Evolutionary conservation across 1,139 yeast genomes (phyloP).

Genomic region (Debaryomyces coudertii): DNA sequence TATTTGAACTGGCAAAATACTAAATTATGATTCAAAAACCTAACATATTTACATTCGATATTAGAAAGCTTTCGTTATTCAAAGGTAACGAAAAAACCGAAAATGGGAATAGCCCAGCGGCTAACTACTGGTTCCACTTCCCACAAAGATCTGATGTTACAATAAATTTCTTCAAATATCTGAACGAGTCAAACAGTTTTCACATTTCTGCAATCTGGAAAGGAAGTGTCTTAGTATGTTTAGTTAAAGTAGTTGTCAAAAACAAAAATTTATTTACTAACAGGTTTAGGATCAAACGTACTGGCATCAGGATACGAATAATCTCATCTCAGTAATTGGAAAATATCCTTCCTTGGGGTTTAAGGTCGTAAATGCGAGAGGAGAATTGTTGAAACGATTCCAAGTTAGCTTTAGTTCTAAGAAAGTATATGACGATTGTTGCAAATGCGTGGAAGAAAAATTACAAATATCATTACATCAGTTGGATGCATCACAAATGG

Average conservation of each 20-base stretch:
- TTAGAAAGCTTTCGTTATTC: constrained; percentile 14
- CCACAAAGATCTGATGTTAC: constrained; percentile 32
- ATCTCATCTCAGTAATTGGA: constrained; percentile 22
- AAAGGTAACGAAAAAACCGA: not conserved
- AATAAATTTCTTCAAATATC: constrained; percentile 19
- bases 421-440: constrained; percentile 18
- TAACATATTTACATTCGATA: constrained; percentile 9
- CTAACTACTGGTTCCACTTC: constrained; percentile 27
- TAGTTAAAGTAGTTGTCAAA: no score
- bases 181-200: constrained; percentile 12
- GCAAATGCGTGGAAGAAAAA: constrained; percentile 6
- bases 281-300: constrained; percentile 20
- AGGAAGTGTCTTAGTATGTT: constrained; percentile 25
- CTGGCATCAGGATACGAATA: constrained; percentile 16
- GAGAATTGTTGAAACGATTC: constrained; percentile 23
- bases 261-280: constrained; percentile 10
- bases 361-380: constrained; percentile 24
- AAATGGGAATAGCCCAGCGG: not conserved
- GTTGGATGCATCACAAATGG: not conserved
- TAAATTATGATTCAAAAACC: constrained; percentile 5
- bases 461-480: constrained; percentile 3
- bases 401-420: constrained; percentile 21
- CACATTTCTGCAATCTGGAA: constrained; percentile 25
- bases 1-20: no score
- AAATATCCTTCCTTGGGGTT: constrained; percentile 30